Conservation (phyloP, 148 eudicot species). For the Vaccinium myrtillus region DNA sequence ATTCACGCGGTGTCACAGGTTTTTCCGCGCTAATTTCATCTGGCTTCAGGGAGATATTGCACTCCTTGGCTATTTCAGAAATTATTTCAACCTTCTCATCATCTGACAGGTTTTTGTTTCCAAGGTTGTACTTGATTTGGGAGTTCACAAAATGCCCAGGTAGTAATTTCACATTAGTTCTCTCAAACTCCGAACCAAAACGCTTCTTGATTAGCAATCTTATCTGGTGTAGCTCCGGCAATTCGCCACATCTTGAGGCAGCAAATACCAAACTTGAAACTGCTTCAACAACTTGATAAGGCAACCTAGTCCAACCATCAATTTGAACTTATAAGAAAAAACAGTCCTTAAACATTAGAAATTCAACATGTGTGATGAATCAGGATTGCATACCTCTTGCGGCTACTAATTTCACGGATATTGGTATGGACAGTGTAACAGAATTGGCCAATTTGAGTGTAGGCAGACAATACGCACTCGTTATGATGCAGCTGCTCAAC, state of each 20-base stretch:
- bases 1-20: not conserved
- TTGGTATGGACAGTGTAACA: conserved; percentile 22
- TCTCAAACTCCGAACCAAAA: conserved; percentile 23
- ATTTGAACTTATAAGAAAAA: not conserved
- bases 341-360: not conserved
- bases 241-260: conserved; percentile 39
- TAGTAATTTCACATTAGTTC: conserved; percentile 23
- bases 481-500: conserved; percentile 21
- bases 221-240: conserved; percentile 22
- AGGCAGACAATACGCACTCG: conserved; percentile 24
- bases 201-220: conserved; percentile 14
- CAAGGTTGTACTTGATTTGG: conserved; percentile 20
- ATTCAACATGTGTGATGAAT: not conserved
- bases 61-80: conserved; percentile 17
- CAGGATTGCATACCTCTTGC: conserved; percentile 16
- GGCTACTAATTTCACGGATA: not conserved
- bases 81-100: conserved; percentile 14
- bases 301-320: conserved; percentile 13
- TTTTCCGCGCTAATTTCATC: not conserved
- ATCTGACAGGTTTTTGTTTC: not conserved
- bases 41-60: not conserved
- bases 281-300: conserved; percentile 24
- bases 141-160: conserved; percentile 28
- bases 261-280: conserved; percentile 32
- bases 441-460: conserved; percentile 25